phyloP scores from a whole-genome alignment of 345 rosid genomes.

The Clarkia xantiana region DNA sequence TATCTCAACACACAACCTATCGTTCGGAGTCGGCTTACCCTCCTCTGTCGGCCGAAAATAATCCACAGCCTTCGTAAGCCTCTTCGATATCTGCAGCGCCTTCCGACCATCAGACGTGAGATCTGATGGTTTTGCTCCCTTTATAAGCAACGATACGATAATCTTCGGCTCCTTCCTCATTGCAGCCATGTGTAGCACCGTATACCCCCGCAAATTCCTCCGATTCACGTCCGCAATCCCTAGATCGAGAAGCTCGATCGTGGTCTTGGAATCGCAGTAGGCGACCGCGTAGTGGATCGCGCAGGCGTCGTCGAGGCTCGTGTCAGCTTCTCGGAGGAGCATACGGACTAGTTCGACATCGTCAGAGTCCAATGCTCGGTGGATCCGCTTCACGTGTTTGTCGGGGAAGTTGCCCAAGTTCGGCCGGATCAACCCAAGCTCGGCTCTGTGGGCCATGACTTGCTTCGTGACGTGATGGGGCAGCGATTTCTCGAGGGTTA shows the following conservation, averaged over 20 bases:
- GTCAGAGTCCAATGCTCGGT: slow-evolving; percentile 70
- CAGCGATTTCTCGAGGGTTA: slow-evolving; percentile 51
- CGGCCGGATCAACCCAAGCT: slow-evolving; percentile 23
- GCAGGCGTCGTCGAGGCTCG: slow-evolving; percentile 48
- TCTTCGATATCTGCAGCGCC: slow-evolving; percentile 56
- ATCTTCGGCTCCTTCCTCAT: slow-evolving; percentile 68
- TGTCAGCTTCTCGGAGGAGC: slow-evolving; percentile 57
- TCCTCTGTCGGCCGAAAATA: slow-evolving; percentile 33
- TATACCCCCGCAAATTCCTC: slow-evolving; percentile 50
- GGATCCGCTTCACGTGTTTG: slow-evolving; percentile 49
- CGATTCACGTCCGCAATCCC: slow-evolving; percentile 54
- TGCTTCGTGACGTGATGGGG: slow-evolving; percentile 36
- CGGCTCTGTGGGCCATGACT: slow-evolving; percentile 26
- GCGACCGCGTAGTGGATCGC: slow-evolving; percentile 80
- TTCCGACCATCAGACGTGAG: slow-evolving; percentile 62
- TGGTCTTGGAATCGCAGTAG: slow-evolving; percentile 59
- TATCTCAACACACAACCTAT: slow-evolving; percentile 63
- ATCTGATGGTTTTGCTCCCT: slow-evolving; percentile 59
- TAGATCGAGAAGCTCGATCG: slow-evolving; percentile 60
- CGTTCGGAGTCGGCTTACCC: slow-evolving; percentile 44
- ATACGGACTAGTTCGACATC: slow-evolving; percentile 73
- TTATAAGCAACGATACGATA: slow-evolving; percentile 53
- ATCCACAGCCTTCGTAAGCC: slow-evolving; percentile 45
- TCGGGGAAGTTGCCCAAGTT: slow-evolving; percentile 33
- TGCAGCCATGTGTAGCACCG: slow-evolving; percentile 70